phyloP scores from a whole-genome alignment of 768 basidiomycete genomes.

The Russula vinacea region DNA sequence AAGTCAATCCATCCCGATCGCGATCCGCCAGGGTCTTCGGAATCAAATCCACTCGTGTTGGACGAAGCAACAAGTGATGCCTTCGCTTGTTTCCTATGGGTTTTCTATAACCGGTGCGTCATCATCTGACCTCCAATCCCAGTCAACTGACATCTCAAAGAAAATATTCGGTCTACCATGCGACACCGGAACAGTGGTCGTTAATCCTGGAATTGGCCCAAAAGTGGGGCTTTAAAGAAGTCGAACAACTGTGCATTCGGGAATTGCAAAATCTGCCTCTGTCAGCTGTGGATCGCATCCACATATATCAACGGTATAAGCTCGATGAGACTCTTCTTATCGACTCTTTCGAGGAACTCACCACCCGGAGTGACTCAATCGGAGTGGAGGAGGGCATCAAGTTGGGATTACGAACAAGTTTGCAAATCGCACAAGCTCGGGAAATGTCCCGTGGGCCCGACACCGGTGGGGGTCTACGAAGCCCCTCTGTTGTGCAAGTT shows the following conservation, averaged over 20 bases:
- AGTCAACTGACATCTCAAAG: conserved; percentile 28
- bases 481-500: conserved; percentile 18
- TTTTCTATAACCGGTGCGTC: conserved; percentile 39
- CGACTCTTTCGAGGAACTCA: conserved; percentile 38
- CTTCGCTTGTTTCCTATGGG: conserved; percentile 37
- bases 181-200: conserved; percentile 43
- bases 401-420: conserved; percentile 42
- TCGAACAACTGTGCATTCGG: conserved; percentile 41
- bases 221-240: conserved; percentile 42
- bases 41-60: conserved; percentile 35
- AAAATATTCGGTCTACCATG: conserved; percentile 42
- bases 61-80: conserved; percentile 33
- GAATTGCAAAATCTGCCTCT: conserved; percentile 42
- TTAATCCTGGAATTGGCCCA: conserved; percentile 42
- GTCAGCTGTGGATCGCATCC: conserved; percentile 39
- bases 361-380: conserved; percentile 40
- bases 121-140: background rate
- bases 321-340: conserved; percentile 40
- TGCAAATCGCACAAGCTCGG: conserved; percentile 41
- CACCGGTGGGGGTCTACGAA: conserved; percentile 5
- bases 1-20: conserved; percentile 24
- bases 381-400: conserved; percentile 41
- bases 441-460: conserved; percentile 34
- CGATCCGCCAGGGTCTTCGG: conserved; percentile 34
- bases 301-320: conserved; percentile 40